Evolutionary conservation across 768 basidiomycete genomes (phyloP).

Genomic region (Kwoniella mangroviensis): DNA sequence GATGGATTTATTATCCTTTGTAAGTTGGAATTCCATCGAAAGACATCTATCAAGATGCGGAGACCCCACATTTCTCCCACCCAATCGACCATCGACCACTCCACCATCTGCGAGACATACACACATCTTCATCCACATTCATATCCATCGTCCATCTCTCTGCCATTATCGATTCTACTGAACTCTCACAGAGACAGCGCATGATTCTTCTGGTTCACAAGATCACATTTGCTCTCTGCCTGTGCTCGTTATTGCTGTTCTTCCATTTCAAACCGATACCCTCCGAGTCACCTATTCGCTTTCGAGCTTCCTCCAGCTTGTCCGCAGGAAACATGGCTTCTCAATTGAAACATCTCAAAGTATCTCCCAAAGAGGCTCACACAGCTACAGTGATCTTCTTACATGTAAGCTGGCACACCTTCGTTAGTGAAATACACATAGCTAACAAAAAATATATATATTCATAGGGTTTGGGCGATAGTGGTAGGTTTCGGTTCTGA

Average conservation of each 20-base stretch:
- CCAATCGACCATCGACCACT: neutral
- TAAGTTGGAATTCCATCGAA: slow-evolving; percentile 1
- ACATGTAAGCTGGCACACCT: slow-evolving; percentile 66
- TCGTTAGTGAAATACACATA: neutral
- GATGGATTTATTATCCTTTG: neutral
- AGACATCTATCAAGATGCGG: neutral
- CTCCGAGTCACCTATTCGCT: neutral
- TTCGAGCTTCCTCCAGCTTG: neutral
- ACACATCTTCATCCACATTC: too few relatives aligned
- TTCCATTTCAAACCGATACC: neutral
- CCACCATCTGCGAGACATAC: too few relatives aligned
- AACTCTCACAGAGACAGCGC: neutral
- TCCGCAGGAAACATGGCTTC: slow-evolving; percentile 26
- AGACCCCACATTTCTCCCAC: neutral
- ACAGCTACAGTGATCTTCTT: slow-evolving; percentile 87
- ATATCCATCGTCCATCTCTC: too few relatives aligned
- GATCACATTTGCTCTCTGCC: neutral
- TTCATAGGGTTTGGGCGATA: slow-evolving; percentile 41
- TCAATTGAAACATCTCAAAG: slow-evolving; percentile 48
- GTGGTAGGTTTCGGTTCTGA: slow-evolving; percentile 26
- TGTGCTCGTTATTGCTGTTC: neutral
- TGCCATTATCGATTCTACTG: too few relatives aligned
- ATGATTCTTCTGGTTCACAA: neutral
- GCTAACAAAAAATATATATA: slow-evolving; percentile 9
- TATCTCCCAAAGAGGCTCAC: slow-evolving; percentile 61